A percentile compares a stretch with the other conserved stretches of the same genome.
Evolutionary conservation across 2,329 filamentous ascomycete species (phyloP).

Genomic region (Nemania sp.): DNA sequence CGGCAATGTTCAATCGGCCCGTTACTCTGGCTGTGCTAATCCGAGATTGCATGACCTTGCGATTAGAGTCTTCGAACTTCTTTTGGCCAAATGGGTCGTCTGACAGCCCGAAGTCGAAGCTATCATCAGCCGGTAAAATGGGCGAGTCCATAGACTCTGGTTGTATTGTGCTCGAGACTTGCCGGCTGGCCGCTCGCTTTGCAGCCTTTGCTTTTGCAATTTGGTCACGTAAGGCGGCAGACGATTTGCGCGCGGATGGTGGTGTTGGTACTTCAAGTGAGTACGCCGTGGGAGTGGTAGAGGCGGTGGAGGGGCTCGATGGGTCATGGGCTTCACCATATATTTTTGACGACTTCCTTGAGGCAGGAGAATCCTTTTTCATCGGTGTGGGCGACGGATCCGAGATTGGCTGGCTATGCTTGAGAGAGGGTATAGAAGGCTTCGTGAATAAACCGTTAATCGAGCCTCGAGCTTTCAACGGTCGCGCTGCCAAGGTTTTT

Average conservation of each 20-base stretch:
- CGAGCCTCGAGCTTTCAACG: conserved; percentile 56
- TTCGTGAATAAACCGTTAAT: conserved; percentile 59
- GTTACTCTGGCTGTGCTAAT: conserved; percentile 73
- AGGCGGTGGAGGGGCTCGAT: conserved; percentile 44
- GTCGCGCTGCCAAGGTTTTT: conserved; percentile 51
- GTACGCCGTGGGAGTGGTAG: conserved; percentile 44
- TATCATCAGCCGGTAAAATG: conserved; percentile 51
- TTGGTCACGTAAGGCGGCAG: conserved; percentile 79
- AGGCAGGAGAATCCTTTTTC: conserved; percentile 46
- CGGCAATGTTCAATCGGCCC: conserved; percentile 86
- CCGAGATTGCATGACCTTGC: conserved; percentile 72
- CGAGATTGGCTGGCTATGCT: conserved; percentile 32
- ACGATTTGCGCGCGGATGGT: conserved; percentile 63
- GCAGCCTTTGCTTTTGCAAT: conserved; percentile 92
- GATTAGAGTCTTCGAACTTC: conserved; percentile 58
- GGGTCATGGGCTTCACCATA: conserved; percentile 43
- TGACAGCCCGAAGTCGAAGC: conserved; percentile 61
- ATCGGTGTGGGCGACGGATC: conserved; percentile 38
- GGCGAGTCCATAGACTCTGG: conserved; percentile 40
- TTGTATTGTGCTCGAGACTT: conserved; percentile 34
- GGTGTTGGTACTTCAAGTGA: conserved; percentile 40
- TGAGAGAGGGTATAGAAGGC: conserved; percentile 51
- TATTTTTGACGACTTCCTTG: conserved; percentile 44
- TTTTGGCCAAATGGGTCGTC: conserved; percentile 74
- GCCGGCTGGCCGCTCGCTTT: conserved; percentile 57